phyloP scores from a whole-genome alignment of 352 stramenopile genomes.

The Globisporangium irregulare region DNA sequence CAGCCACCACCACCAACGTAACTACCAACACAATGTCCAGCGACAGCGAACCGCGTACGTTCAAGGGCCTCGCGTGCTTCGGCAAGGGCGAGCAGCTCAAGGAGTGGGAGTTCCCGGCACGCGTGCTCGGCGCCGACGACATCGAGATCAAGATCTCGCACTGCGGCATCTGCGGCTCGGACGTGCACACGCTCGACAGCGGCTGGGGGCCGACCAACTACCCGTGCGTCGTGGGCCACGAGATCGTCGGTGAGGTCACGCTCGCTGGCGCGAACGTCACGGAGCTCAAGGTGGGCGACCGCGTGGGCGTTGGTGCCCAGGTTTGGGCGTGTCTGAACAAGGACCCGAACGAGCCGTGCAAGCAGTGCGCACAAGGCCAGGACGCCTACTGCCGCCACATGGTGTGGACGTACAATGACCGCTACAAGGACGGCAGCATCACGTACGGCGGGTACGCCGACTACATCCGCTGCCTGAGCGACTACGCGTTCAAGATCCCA shows the following conservation, averaged over 20 bases:
- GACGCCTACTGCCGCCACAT: slow-evolving; percentile 59
- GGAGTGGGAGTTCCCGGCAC: slow-evolving; percentile 38
- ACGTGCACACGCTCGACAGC: slow-evolving; percentile 48
- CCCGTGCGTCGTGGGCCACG: slow-evolving; percentile 44
- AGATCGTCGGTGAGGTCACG: slow-evolving; percentile 57
- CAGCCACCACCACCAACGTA: no score
- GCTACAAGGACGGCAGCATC: slow-evolving; percentile 23
- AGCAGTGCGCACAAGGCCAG: slow-evolving; percentile 44
- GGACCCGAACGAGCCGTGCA: slow-evolving; percentile 30
- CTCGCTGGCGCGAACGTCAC: slow-evolving; percentile 38
- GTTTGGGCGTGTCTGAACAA: slow-evolving; percentile 3
- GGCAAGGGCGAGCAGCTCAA: slow-evolving; percentile 27
- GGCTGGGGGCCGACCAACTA: slow-evolving; percentile 44
- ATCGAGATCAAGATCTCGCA: slow-evolving; percentile 63
- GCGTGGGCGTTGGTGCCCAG: not conserved
- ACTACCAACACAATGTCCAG: not conserved
- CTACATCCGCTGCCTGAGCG: slow-evolving; percentile 54
- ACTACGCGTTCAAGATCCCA: slow-evolving; percentile 76
- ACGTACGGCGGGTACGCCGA: slow-evolving; percentile 68
- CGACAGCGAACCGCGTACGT: slow-evolving; percentile 22
- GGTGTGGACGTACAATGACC: slow-evolving; percentile 66
- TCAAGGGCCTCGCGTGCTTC: slow-evolving; percentile 41
- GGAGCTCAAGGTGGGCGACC: slow-evolving; percentile 66
- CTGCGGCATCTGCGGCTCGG: slow-evolving; percentile 59
- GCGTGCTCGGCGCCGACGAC: slow-evolving; percentile 40